These are phyloP conservation scores for Nakazawaea anatomiae DNA, from an alignment of 805 yeast species.

Conservation along the genomic window DNA sequence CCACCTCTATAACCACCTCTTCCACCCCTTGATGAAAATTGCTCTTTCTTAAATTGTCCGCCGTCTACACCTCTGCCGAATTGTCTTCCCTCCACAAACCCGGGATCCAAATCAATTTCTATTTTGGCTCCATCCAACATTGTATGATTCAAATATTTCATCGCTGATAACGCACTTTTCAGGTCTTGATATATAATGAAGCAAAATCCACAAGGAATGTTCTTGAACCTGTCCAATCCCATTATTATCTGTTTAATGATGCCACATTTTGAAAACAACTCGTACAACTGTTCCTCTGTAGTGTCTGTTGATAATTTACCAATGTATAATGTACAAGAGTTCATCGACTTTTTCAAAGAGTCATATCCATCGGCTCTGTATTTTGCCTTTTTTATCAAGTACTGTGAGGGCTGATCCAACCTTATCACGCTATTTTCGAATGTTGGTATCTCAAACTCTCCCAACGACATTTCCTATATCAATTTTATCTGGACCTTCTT, in stretches of 20 bases:
- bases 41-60: constrained; percentile 49
- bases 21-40: constrained; percentile 28
- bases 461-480: constrained; percentile 27
- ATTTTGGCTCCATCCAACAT: constrained; percentile 77
- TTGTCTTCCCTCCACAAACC: constrained; percentile 92
- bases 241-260: constrained; percentile 73
- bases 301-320: constrained; percentile 89
- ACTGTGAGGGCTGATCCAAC: constrained; percentile 66
- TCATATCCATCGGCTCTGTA: constrained; percentile 45
- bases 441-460: constrained; percentile 46
- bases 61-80: constrained; percentile 92
- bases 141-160: constrained; percentile 77
- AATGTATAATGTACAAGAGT: constrained; percentile 76
- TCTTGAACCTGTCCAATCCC: constrained; percentile 89
- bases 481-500: background rate
- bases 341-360: constrained; percentile 59
- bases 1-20: constrained; percentile 36
- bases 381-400: constrained; percentile 62
- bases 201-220: constrained; percentile 96
- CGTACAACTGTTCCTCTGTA: constrained; percentile 91
- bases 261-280: constrained; percentile 80
- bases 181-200: constrained; percentile 73
- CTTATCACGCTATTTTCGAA: constrained; percentile 62
- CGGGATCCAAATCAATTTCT: constrained; percentile 91
- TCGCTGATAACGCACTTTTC: constrained; percentile 71